A percentile compares a stretch with the other conserved stretches of the same genome.
These are phyloP conservation scores for Grigorovia transvaalensis DNA, from an alignment of 805 yeast genomes.

Conservation along the genomic window DNA sequence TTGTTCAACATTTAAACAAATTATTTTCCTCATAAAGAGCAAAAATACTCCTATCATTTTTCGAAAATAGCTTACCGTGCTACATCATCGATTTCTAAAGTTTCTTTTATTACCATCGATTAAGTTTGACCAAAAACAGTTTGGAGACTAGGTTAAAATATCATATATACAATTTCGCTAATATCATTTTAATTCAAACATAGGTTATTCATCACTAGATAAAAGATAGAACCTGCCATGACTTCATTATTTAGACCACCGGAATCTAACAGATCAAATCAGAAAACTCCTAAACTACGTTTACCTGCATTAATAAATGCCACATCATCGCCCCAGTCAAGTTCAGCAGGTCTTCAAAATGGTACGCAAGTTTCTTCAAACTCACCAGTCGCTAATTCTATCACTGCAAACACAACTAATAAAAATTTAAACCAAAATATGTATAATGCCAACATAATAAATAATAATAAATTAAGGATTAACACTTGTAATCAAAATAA, in stretches of 20 bases:
- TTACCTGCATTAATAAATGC: constrained; percentile 27
- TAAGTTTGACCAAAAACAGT: too few relatives aligned
- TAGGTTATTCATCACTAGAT: not conserved
- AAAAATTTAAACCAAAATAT: too few relatives aligned
- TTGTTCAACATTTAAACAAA: too few relatives aligned
- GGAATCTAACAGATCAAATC: constrained; percentile 29
- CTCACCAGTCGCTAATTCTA: too few relatives aligned
- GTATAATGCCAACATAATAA: not conserved
- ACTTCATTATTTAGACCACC: constrained; percentile 33
- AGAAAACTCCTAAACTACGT: constrained; percentile 35
- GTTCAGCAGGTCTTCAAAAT: not conserved
- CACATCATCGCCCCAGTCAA: not conserved
- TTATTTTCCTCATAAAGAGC: too few relatives aligned
- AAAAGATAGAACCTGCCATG: constrained; percentile 9
- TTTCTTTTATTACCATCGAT: too few relatives aligned
- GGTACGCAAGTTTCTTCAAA: not conserved
- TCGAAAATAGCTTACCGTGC: not conserved
- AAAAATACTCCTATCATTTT: not conserved
- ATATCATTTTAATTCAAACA: not conserved
- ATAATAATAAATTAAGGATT: too few relatives aligned
- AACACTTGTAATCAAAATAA: too few relatives aligned
- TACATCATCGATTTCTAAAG: not conserved
- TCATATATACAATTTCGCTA: too few relatives aligned
- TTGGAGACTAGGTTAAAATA: too few relatives aligned
- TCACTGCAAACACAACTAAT: too few relatives aligned